phyloP scores from a whole-genome alignment of 352 stramenopile genomes.

The Aphanomyces astaci region DNA sequence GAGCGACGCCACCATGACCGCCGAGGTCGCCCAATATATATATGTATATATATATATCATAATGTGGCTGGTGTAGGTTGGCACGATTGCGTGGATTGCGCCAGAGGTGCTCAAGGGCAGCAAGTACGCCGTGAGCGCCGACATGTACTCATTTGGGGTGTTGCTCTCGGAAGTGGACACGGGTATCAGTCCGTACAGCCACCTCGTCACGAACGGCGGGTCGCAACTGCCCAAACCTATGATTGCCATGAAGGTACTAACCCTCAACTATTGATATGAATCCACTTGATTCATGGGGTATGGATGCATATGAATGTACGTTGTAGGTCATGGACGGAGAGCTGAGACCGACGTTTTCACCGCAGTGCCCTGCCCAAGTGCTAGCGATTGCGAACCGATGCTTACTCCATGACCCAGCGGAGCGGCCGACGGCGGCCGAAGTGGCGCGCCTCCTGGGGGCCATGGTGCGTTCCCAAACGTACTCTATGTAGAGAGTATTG shows the following conservation, averaged over 20 bases:
- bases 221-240: slow-evolving; percentile 18
- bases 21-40: not conserved
- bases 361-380: slow-evolving; percentile 48
- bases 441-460: slow-evolving; percentile 47
- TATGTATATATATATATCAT: too few relatives aligned
- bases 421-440: slow-evolving; percentile 59
- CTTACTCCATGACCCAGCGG: slow-evolving; percentile 48
- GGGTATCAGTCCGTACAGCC: slow-evolving; percentile 17
- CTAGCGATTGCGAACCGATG: slow-evolving; percentile 49
- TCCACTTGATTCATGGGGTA: slow-evolving; percentile 72
- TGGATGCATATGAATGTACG: too few relatives aligned
- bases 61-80: too few relatives aligned
- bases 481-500: slow-evolving; percentile 17
- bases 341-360: slow-evolving; percentile 59
- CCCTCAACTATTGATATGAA: slow-evolving; percentile 37
- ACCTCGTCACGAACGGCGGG: slow-evolving; percentile 15
- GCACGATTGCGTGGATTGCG: slow-evolving; percentile 22
- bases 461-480: slow-evolving; percentile 30
- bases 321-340: slow-evolving; percentile 68
- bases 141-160: slow-evolving; percentile 23
- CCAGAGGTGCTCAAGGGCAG: slow-evolving; percentile 21
- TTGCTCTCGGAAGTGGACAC: slow-evolving; percentile 22
- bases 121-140: slow-evolving; percentile 17
- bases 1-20: slow-evolving; percentile 24
- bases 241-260: slow-evolving; percentile 19